Conservation (phyloP, 192 early-diverging fungal genomes). For the Linderina pennispora region DNA sequence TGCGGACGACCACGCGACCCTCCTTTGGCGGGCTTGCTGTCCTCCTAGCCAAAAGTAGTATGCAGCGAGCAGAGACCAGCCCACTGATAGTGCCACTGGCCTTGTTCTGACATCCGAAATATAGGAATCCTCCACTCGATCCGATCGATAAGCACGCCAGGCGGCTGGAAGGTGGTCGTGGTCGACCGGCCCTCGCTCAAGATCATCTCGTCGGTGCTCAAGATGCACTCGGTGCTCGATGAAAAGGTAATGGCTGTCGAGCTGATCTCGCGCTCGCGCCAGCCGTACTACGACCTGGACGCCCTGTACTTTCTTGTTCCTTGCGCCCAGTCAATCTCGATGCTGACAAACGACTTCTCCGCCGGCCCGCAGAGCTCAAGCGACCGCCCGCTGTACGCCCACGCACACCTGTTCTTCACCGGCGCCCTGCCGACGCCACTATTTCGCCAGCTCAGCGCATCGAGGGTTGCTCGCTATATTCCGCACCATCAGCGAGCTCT, state of each 20-base stretch:
- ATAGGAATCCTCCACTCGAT: conserved; percentile 42
- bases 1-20: too few relatives aligned
- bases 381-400: conserved; percentile 12
- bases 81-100: too few relatives aligned
- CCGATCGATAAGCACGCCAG: conserved; percentile 17
- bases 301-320: conserved; percentile 47
- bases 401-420: conserved; percentile 46
- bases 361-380: not conserved
- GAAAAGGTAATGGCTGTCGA: conserved; percentile 46
- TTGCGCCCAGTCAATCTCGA: conserved; percentile 30
- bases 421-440: conserved; percentile 34
- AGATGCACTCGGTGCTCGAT: conserved; percentile 41
- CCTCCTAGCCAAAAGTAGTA: too few relatives aligned
- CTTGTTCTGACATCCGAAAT: too few relatives aligned
- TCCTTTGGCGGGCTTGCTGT: too few relatives aligned
- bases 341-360: conserved; percentile 38
- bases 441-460: conserved; percentile 27
- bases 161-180: conserved; percentile 44
- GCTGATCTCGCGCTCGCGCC: conserved; percentile 32
- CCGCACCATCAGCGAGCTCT: conserved; percentile 36
- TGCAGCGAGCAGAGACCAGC: too few relatives aligned
- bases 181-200: conserved; percentile 42
- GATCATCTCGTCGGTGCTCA: conserved; percentile 39
- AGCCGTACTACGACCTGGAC: conserved; percentile 42
- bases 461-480: conserved; percentile 31